phyloP scores from a whole-genome alignment of 139 green algal genomes.

The Haematococcus sp. region DNA sequence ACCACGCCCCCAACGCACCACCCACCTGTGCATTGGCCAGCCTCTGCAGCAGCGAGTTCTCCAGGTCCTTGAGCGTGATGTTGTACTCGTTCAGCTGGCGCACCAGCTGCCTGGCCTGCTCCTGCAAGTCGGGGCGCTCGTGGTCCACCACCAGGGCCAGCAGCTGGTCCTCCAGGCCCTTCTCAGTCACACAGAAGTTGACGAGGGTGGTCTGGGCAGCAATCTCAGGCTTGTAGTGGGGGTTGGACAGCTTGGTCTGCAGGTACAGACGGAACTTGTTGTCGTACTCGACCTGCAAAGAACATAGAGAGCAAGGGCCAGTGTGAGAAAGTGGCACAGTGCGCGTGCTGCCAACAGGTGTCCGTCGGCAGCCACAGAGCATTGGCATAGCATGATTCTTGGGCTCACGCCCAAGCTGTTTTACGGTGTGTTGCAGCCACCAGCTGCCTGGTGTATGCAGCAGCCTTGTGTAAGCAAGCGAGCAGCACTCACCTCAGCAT shows the following conservation, averaged over 20 bases:
- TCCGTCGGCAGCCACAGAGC: no score
- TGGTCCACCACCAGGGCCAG: constrained; percentile 85
- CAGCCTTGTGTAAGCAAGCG: no score
- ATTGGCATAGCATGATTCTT: no score
- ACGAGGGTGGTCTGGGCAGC: constrained; percentile 84
- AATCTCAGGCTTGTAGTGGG: constrained; percentile 91
- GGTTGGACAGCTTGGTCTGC: constrained; percentile 86
- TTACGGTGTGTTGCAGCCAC: no score
- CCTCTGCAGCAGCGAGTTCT: constrained; percentile 82
- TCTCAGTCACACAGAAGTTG: constrained; percentile 91
- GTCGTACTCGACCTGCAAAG: constrained; percentile 48
- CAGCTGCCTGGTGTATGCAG: no score
- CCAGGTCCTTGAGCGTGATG: constrained; percentile 81
- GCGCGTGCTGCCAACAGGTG: neutral
- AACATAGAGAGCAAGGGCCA: no score
- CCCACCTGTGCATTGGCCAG: constrained; percentile 69
- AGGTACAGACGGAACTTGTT: constrained; percentile 69
- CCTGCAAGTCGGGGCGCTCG: constrained; percentile 81
- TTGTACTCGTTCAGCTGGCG: constrained; percentile 81
- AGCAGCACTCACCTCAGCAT: constrained; percentile 61
- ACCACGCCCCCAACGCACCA: no score
- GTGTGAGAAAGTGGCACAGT: neutral
- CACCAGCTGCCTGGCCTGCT: constrained; percentile 38
- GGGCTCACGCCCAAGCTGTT: no score
- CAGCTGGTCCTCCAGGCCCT: constrained; percentile 90